These are phyloP conservation scores for Coemansia sp. DNA, from an alignment of 192 early-diverging fungal species.

Conservation along the genomic window DNA sequence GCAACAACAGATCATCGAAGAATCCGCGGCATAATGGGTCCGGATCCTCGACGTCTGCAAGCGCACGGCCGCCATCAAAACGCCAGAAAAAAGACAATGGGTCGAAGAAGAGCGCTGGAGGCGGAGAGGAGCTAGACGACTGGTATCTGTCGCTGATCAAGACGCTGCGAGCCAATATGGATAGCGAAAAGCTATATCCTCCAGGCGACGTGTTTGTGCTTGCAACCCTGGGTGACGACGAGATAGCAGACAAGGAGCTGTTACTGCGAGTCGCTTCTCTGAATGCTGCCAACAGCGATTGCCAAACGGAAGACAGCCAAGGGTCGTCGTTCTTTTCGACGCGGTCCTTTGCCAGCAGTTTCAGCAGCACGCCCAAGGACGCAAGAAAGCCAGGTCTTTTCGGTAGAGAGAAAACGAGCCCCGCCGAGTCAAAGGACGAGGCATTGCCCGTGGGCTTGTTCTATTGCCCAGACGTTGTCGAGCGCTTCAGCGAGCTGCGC, in stretches of 20 bases:
- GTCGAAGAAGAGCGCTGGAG: slow-evolving; percentile 1
- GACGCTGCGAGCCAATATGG: slow-evolving; percentile 82
- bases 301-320: neutral
- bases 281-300: neutral
- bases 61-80: neutral
- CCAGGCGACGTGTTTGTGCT: slow-evolving; percentile 72
- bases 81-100: neutral
- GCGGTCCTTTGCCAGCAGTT: slow-evolving; percentile 3
- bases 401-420: neutral
- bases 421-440: slow-evolving; percentile 6
- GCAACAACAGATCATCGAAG: neutral
- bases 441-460: slow-evolving; percentile 58
- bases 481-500: slow-evolving; percentile 75
- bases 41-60: neutral
- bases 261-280: slow-evolving; percentile 6
- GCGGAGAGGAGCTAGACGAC: slow-evolving; percentile 54
- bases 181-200: slow-evolving; percentile 82
- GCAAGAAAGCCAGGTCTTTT: neutral
- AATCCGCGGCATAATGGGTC: too few relatives aligned
- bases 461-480: slow-evolving; percentile 73
- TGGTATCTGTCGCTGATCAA: slow-evolving; percentile 86
- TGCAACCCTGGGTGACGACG: slow-evolving; percentile 43
- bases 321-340: neutral
- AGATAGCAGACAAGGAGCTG: slow-evolving; percentile 38
- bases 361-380: slow-evolving; percentile 6